Percentiles rank a stretch among this genome's conserved stretches.
These are phyloP conservation scores for Artemisia argyi DNA, from an alignment of 129 eudicot genomes.

Conservation along the genomic window DNA sequence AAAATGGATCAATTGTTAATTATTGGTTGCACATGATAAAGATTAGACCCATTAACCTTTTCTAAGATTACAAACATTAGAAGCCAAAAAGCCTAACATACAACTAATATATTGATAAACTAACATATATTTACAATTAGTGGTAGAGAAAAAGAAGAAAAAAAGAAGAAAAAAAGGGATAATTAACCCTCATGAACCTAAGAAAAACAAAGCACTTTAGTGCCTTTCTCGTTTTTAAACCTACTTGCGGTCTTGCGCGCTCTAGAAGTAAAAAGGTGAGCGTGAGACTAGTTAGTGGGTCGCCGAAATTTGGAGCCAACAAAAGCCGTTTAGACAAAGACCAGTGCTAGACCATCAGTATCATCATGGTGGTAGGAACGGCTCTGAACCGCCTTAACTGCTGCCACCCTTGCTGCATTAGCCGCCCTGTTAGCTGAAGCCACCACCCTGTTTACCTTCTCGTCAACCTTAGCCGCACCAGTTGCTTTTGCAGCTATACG, in stretches of 20 bases:
- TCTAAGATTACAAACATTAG: background rate
- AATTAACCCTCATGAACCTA: constrained; percentile 5
- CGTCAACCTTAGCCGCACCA: constrained; percentile 39
- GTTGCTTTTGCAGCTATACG: constrained; percentile 53
- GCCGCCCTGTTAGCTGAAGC: constrained; percentile 74
- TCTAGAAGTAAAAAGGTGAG: no score
- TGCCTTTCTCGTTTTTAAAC: constrained; percentile 24
- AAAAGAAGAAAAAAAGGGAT: background rate
- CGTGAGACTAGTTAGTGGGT: no score
- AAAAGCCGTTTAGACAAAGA: constrained; percentile 25
- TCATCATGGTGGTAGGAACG: constrained; percentile 38
- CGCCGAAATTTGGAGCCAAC: constrained; percentile 4
- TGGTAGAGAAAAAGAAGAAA: background rate
- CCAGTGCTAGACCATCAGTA: constrained; percentile 19
- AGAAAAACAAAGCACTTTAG: constrained; percentile 29
- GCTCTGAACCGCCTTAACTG: constrained; percentile 75
- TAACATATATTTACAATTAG: constrained; percentile 38
- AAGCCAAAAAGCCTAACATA: constrained; percentile 23
- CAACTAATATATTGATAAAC: constrained; percentile 10
- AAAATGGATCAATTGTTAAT: constrained; percentile 3
- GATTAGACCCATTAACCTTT: background rate
- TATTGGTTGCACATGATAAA: constrained; percentile 11
- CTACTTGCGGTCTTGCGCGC: constrained; percentile 28
- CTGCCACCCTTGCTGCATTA: constrained; percentile 77
- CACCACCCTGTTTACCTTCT: constrained; percentile 56